A percentile compares a stretch with the other conserved stretches of the same genome.
Evolutionary conservation across 805 yeast genomes (phyloP).

Genomic region (Candida maesae): DNA sequence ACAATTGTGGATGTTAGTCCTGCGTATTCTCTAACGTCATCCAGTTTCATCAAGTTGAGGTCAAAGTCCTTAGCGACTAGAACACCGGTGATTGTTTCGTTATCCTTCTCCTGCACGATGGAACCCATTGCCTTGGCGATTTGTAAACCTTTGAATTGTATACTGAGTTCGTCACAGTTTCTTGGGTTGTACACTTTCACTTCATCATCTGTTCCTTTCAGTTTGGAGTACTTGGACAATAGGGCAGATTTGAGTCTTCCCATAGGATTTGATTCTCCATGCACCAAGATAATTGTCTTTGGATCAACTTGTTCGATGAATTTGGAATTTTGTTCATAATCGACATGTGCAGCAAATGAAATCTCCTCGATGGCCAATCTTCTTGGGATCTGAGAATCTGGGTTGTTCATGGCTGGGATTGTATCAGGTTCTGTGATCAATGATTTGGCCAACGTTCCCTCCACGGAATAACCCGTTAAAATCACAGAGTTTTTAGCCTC

Average conservation of each 20-base stretch:
- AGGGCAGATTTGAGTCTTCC: slow-evolving; percentile 93
- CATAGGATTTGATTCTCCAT: slow-evolving; percentile 98
- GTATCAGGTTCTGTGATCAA: slow-evolving; percentile 84
- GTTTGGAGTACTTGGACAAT: slow-evolving; percentile 74
- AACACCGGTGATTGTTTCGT: slow-evolving; percentile 68
- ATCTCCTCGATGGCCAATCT: slow-evolving; percentile 86
- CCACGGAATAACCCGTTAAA: slow-evolving; percentile 95
- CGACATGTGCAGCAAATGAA: slow-evolving; percentile 99
- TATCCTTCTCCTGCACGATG: slow-evolving; percentile 45
- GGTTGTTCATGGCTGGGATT: slow-evolving; percentile 79
- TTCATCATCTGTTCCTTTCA: slow-evolving; percentile 84
- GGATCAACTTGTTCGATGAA: slow-evolving; percentile 90
- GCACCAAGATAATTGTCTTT: slow-evolving; percentile 81
- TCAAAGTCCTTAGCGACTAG: slow-evolving; percentile 90
- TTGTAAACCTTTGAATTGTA: slow-evolving; percentile 79
- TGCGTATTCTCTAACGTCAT: slow-evolving; percentile 85
- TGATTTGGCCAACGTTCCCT: slow-evolving; percentile 95
- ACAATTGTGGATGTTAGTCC: slow-evolving; percentile 82
- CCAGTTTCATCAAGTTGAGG: slow-evolving; percentile 73
- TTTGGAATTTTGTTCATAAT: slow-evolving; percentile 86
- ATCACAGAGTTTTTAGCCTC: slow-evolving; percentile 86
- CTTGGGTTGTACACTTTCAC: slow-evolving; percentile 89
- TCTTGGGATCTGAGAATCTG: slow-evolving; percentile 82
- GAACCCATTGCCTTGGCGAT: slow-evolving; percentile 73
- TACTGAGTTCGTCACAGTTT: slow-evolving; percentile 74